Evolutionary conservation across 257 asterid genomes (phyloP).

Genomic region (Nicotiana obtusifolia): DNA sequence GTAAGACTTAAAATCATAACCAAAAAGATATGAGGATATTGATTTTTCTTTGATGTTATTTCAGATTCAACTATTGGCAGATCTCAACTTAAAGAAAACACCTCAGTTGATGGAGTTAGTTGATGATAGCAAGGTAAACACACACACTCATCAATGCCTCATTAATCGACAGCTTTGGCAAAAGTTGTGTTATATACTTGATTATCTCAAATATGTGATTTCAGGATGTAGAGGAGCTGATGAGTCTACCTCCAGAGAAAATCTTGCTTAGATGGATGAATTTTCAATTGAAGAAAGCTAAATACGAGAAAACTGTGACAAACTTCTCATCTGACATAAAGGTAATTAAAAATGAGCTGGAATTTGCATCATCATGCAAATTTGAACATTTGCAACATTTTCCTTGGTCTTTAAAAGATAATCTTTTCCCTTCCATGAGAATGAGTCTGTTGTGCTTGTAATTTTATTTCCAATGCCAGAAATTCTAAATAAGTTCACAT

Average conservation of each 20-base stretch:
- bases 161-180: background rate
- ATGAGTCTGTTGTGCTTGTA: background rate
- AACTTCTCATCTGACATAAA: conserved; percentile 95
- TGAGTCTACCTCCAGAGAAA: conserved; percentile 95
- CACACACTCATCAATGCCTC: background rate
- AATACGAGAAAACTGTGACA: conserved; percentile 65
- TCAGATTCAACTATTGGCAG: conserved; percentile 46
- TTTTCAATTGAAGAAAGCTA: conserved; percentile 83
- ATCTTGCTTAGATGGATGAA: conserved; percentile 97
- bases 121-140: conserved; percentile 78
- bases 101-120: conserved; percentile 92
- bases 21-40: background rate
- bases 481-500: background rate
- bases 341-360: conserved; percentile 39
- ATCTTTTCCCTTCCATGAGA: background rate
- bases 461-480: background rate
- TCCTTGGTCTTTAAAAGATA: background rate
- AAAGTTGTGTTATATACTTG: background rate
- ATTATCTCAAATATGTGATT: conserved; percentile 16
- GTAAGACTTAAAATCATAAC: background rate
- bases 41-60: conserved; percentile 19
- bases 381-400: background rate
- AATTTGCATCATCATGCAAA: background rate
- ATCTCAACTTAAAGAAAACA: conserved; percentile 16
- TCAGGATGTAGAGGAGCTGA: conserved; percentile 93